These are phyloP conservation scores for Microbotryomycetes sp. DNA, from an alignment of 1,284 basidiomycete species.

Conservation along the genomic window DNA sequence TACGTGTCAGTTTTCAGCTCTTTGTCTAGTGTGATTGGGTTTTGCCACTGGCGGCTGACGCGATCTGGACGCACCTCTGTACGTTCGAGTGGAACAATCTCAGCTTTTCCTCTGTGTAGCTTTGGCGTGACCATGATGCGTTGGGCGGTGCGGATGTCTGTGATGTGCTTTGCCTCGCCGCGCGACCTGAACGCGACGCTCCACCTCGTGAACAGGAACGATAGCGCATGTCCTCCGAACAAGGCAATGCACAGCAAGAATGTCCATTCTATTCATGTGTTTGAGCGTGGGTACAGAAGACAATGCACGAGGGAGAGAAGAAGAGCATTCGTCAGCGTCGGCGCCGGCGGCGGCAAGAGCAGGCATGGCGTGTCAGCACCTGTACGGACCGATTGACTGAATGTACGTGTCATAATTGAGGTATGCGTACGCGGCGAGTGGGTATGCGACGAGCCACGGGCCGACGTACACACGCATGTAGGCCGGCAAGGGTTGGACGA, in stretches of 20 bases:
- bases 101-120: slow-evolving; percentile 79
- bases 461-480: slow-evolving; percentile 72
- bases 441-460: slow-evolving; percentile 66
- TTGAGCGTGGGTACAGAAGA: no score
- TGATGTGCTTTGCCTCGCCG: slow-evolving; percentile 42
- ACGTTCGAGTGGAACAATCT: slow-evolving; percentile 72
- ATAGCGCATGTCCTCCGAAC: slow-evolving; percentile 80
- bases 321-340: background rate
- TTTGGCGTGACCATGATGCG: slow-evolving; percentile 78
- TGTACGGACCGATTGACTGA: slow-evolving; percentile 21
- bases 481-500: slow-evolving; percentile 70
- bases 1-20: slow-evolving; percentile 2
- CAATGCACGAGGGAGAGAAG: background rate
- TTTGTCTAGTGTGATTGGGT: background rate
- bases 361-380: background rate
- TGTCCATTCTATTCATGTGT: slow-evolving; percentile 40
- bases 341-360: background rate
- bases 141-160: slow-evolving; percentile 62
- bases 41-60: background rate
- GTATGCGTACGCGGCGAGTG: slow-evolving; percentile 79
- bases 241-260: slow-evolving; percentile 85
- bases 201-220: slow-evolving; percentile 89
- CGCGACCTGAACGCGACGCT: slow-evolving; percentile 49
- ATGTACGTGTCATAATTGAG: slow-evolving; percentile 46
- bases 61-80: slow-evolving; percentile 48